Evolutionary conservation across 495 filamentous ascomycete species (phyloP), one percentile per base, ranked within the genome.

Genomic region (Letharia lupina): DNA sequence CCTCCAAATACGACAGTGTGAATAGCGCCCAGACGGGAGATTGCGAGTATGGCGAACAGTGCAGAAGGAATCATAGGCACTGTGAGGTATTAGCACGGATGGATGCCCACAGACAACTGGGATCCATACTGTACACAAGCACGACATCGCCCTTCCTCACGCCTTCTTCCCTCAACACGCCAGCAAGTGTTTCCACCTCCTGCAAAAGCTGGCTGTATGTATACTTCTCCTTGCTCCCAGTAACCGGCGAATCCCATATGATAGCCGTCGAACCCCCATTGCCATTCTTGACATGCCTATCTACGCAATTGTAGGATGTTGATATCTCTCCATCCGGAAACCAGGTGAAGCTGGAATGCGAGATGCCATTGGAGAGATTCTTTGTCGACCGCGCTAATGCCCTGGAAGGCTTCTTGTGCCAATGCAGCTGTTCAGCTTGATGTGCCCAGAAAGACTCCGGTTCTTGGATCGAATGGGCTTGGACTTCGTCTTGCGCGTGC

Each of bases 1-100:
- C 93, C 93, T 15, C 93, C 93, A 74, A 97, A 97, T 4, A 97
- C 93, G 11, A 93, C 91, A 6, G 90, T 86, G 69, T 97, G 93
- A 63, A 96, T 87, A 10, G 93, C 93, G 33, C 93, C 93, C 1
- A 97, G 79, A 0, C 92, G 87, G 52, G 82, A 82, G 68, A 90
- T 84, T 37, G 93, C 91, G 4, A 96, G 85, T 33, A 91, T 89
- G 31, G 89, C 92, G 60, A 95, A 87, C 23, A 96, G 73, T 11
- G 93, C 88, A 7, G 90, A 88, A 2, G 93, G 93, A 45, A 97
- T 91, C 93, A 97, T 96, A 63, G 93, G 93, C 93, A 96, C 90
- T 93, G 66, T 15, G 8, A 15, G 44, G 23, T 20, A 23, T 74
- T 35, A 72, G 67, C 50, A 48, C 39, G 37, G 2, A n/a, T 65